These are phyloP conservation scores for Rhodotorula diobovata DNA, from an alignment of 768 basidiomycete genomes.

Conservation along the genomic window DNA sequence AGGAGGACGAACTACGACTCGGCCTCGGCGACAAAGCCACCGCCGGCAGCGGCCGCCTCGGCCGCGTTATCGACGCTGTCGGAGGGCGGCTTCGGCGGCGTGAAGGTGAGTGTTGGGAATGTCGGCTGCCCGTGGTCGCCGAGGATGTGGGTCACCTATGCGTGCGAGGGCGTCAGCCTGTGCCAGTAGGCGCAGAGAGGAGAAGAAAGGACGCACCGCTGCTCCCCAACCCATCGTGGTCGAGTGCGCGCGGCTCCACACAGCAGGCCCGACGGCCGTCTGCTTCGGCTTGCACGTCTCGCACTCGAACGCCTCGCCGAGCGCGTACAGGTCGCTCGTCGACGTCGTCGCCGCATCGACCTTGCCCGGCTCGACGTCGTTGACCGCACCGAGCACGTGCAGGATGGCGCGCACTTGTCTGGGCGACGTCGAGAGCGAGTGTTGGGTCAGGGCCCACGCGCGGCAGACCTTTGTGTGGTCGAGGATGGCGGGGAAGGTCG, in stretches of 20 bases:
- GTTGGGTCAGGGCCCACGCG: background rate
- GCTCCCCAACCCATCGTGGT: background rate
- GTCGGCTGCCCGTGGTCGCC: background rate
- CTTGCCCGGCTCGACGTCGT: background rate
- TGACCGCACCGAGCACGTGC: constrained; percentile 3
- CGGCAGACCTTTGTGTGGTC: constrained; percentile 21
- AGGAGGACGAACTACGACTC: background rate
- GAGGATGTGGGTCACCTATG: constrained; percentile 4
- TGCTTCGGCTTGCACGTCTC: background rate
- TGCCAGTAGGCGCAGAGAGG: background rate
- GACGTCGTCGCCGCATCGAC: background rate
- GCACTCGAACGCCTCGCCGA: constrained; percentile 20
- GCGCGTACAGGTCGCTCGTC: constrained; percentile 8
- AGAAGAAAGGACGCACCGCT: background rate
- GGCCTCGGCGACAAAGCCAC: too few species aligned
- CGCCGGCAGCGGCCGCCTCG: too few species aligned
- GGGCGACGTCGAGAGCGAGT: background rate
- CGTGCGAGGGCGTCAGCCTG: background rate
- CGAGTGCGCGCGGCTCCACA: background rate
- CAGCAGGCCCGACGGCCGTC: background rate
- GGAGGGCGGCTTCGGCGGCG: background rate
- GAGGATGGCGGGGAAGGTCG: constrained; percentile 19
- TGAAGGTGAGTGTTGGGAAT: background rate
- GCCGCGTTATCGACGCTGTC: background rate
- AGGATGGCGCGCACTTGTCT: background rate